phyloP scores from a whole-genome alignment of 129 eudicot genomes.

The Cynara cardunculus region DNA sequence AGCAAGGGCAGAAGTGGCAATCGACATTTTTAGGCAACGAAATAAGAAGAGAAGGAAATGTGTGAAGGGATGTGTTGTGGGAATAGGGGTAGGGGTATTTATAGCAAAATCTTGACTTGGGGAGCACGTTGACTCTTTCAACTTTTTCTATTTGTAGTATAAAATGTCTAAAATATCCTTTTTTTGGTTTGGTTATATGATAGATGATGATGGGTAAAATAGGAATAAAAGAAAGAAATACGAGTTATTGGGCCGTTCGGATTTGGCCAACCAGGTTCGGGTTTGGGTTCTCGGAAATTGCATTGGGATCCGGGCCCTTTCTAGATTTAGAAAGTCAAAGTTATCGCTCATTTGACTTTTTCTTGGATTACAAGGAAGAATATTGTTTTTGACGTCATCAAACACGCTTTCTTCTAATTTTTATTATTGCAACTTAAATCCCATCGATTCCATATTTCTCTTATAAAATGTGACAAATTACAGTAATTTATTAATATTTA shows the following conservation, averaged over 20 bases:
- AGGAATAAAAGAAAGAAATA: not conserved
- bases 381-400: conserved; percentile 7
- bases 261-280: not conserved
- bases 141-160: not conserved
- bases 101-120: conserved; percentile 10
- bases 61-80: not conserved
- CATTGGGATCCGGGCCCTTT: not conserved
- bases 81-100: not conserved
- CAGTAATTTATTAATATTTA: no score
- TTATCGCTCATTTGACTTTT: not conserved
- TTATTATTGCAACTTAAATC: not conserved
- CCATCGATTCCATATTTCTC: not conserved
- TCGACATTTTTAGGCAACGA: conserved; percentile 15
- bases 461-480: not conserved
- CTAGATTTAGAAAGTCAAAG: conserved; percentile 8
- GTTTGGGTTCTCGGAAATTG: not conserved
- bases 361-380: conserved; percentile 9
- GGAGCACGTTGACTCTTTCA: not conserved
- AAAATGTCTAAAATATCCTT: not conserved
- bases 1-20: conserved; percentile 26
- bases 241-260: not conserved
- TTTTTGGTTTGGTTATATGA: not conserved
- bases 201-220: not conserved
- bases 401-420: not conserved
- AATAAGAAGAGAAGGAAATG: not conserved